Base-by-base conservation (phyloP, 495 filamentous ascomycete species). In the Rhizodiscina lignyota region DNA sequence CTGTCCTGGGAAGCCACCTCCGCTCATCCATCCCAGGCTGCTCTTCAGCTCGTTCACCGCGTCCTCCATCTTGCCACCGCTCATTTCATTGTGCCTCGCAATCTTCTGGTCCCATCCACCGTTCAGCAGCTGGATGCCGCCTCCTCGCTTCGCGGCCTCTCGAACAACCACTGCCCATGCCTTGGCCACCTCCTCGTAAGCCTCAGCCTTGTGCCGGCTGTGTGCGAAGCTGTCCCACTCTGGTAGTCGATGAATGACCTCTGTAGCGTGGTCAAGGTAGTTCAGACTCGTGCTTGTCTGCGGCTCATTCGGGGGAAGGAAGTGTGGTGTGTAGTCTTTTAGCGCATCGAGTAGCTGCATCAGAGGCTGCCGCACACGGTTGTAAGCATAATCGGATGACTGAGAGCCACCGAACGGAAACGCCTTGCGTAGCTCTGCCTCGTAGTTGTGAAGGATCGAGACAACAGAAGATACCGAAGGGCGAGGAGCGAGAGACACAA, bases 121-220 rank as follows among this genome's bases (percentile, higher is more conserved):
- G 42, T 85, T 83, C 48, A 94, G 87, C 43, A 97, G 50, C 42
- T 79, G 68, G 47, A 96, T 89, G 15, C 89, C 89, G 26, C 83
- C 91, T 4, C 84, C 87, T 35, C 78, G 66, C 59, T 94, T 94
- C 16, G 83, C 74, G 6, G 86, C 85, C 52, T 96, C 89, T 22
- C 74, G 76, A 36, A 97, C 83, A 28, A 92, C 87, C 50, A 92
- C 50, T 20, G 84, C 74, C 89, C 89, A 97, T 6, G 89, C 91
- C 45, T 76, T 79, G 30, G 82, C 76, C 29, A 97, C 83, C 53
- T 94, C 91, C 45, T 97, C 87, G 52, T 96, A 96, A 11, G 86
- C 84, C 42, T 82, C 82, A 41, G 89, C 73, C 54, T 94, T 93
- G 62, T 89, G 80, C 43, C 89, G 67, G 38, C 85, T 86, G 54